Evolutionary conservation across 345 rosid genomes (phyloP).

Genomic region (Ceriops decandra): DNA sequence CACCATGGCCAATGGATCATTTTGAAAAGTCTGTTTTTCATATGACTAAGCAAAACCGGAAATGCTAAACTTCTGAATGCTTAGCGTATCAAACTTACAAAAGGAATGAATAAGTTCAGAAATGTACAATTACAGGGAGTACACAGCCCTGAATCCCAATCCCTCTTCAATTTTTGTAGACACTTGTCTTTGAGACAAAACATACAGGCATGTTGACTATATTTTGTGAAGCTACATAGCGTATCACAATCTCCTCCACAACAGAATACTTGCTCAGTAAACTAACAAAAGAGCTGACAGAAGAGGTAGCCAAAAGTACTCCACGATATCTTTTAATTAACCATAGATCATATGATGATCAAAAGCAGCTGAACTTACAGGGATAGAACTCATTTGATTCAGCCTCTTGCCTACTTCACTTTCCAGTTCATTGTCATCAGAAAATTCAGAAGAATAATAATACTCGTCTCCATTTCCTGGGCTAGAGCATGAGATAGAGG

Average conservation of each 20-base stretch:
- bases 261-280: no score
- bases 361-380: conserved; percentile 43
- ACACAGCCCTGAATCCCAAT: no score
- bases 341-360: neutral
- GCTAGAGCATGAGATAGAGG: conserved; percentile 55
- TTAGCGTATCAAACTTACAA: neutral
- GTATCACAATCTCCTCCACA: no score
- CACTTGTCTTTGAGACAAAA: no score
- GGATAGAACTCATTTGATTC: conserved; percentile 77
- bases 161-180: no score
- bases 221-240: no score
- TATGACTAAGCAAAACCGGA: neutral
- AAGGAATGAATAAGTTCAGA: neutral
- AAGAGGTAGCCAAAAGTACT: neutral
- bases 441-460: conserved; percentile 56
- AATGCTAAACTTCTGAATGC: neutral
- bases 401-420: conserved; percentile 76
- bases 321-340: neutral
- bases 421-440: conserved; percentile 50
- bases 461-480: conserved; percentile 57
- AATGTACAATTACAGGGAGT: neutral
- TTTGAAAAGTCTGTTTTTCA: neutral
- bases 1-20: neutral
- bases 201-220: no score
- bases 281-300: no score